A percentile compares a stretch with the other conserved stretches of the same genome.
phyloP scores from a whole-genome alignment of 1,284 basidiomycete species.

The Kwoniella shivajii region DNA sequence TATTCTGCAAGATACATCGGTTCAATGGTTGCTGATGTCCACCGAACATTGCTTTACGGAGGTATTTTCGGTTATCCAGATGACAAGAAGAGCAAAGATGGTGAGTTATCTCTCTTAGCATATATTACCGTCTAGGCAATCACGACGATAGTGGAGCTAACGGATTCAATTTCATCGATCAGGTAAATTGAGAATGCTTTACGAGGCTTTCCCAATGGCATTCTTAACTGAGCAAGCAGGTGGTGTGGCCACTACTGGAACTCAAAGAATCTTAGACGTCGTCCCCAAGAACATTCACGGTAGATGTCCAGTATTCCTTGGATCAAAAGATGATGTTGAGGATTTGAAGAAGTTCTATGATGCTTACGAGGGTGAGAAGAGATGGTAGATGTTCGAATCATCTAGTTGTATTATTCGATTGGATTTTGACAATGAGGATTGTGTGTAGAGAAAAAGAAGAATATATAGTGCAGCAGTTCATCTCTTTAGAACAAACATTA shows the following conservation, averaged over 20 bases:
- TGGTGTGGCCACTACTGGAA: conserved; percentile 93
- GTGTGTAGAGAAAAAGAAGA: neutral
- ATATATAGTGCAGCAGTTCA: too few relatives aligned
- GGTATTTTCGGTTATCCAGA: conserved; percentile 98
- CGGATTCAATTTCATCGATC: neutral
- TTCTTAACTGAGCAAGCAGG: conserved; percentile 96
- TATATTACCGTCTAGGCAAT: neutral
- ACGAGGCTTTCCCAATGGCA: conserved; percentile 99
- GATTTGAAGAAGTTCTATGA: conserved; percentile 85
- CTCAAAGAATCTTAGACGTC: conserved; percentile 88
- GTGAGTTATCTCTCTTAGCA: conserved; percentile 22
- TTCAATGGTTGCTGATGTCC: conserved; percentile 82
- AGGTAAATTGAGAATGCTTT: conserved; percentile 92
- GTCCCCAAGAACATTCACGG: conserved; percentile 88
- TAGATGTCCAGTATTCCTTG: conserved; percentile 90
- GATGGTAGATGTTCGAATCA: too few relatives aligned
- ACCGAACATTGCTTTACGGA: conserved; percentile 94
- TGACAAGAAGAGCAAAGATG: conserved; percentile 93
- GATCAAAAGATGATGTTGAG: conserved; percentile 89
- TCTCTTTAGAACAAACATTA: too few relatives aligned
- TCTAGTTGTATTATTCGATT: too few relatives aligned
- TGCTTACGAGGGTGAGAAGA: conserved; percentile 44
- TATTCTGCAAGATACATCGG: conserved; percentile 97
- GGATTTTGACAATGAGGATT: neutral
- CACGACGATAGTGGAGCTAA: neutral